Percentiles rank a stretch among this genome's conserved stretches.
Evolutionary conservation across 192 early-diverging fungal genomes (phyloP).

Genomic region (Mortierella alpina): DNA sequence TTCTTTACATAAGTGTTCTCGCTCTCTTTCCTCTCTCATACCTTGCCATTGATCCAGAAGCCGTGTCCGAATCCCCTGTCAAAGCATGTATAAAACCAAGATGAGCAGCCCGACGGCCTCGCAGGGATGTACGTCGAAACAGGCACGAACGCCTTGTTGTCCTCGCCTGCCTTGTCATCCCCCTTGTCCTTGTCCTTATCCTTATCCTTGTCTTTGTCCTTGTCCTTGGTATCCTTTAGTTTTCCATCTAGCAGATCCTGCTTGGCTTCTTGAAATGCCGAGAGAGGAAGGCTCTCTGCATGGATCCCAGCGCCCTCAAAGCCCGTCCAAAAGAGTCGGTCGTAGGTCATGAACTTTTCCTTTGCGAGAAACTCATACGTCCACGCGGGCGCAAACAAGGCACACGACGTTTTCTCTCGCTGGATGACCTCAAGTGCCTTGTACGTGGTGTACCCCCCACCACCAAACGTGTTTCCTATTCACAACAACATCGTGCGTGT

Average conservation of each 20-base stretch:
- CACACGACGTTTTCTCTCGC: slow-evolving; percentile 56
- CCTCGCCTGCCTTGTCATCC: slow-evolving; percentile 2
- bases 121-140: slow-evolving; percentile 57
- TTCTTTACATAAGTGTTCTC: no score
- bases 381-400: slow-evolving; percentile 76
- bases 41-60: slow-evolving; percentile 61
- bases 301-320: slow-evolving; percentile 18
- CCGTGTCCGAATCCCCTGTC: slow-evolving; percentile 61
- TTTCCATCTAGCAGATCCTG: neutral
- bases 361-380: slow-evolving; percentile 66
- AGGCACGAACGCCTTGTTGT: slow-evolving; percentile 32
- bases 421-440: slow-evolving; percentile 64
- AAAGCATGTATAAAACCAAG: slow-evolving; percentile 66
- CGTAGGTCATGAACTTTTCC: slow-evolving; percentile 58
- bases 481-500: neutral
- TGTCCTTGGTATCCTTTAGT: neutral
- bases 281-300: slow-evolving; percentile 23
- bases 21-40: neutral
- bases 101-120: slow-evolving; percentile 45
- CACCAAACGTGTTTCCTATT: slow-evolving; percentile 32
- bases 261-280: slow-evolving; percentile 1
- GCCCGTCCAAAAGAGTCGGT: slow-evolving; percentile 67
- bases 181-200: slow-evolving; percentile 2
- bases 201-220: slow-evolving; percentile 4
- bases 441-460: slow-evolving; percentile 27